These are phyloP conservation scores for Symmetrospora coprosmae DNA, from an alignment of 768 basidiomycete species.

Conservation along the genomic window DNA sequence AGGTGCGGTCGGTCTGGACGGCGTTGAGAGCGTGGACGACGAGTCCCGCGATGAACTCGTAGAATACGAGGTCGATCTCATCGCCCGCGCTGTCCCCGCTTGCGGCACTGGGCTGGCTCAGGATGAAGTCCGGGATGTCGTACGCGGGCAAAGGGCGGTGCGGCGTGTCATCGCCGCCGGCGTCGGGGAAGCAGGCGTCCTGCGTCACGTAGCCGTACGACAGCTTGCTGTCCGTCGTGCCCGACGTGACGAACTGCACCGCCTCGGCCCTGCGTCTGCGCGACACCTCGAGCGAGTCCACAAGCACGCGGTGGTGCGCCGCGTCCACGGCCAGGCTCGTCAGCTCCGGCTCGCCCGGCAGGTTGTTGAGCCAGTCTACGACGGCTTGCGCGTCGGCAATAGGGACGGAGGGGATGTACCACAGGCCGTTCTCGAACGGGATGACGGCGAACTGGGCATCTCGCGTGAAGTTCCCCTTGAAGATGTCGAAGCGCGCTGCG, in stretches of 20 bases:
- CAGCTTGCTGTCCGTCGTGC: conserved; percentile 42
- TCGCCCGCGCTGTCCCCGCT: conserved; percentile 41
- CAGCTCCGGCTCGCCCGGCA: conserved; percentile 9
- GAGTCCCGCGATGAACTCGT: conserved; percentile 51
- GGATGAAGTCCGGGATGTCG: conserved; percentile 45
- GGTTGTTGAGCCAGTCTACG: conserved; percentile 35
- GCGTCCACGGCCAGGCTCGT: not conserved
- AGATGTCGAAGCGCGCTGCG: conserved; percentile 38
- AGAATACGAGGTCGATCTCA: conserved; percentile 59
- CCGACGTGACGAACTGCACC: too few species aligned
- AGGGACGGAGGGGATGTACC: conserved; percentile 49
- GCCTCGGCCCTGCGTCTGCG: too few species aligned
- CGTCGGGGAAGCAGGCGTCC: conserved; percentile 47
- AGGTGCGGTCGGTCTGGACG: conserved; percentile 45
- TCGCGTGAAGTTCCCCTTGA: conserved; percentile 32
- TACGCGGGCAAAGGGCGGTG: conserved; percentile 53
- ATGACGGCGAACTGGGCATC: conserved; percentile 46
- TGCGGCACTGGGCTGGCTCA: conserved; percentile 47
- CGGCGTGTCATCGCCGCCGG: conserved; percentile 58
- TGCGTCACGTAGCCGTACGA: conserved; percentile 62
- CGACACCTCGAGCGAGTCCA: not conserved
- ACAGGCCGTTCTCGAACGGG: conserved; percentile 54
- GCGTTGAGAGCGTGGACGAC: conserved; percentile 44
- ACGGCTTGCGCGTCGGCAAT: conserved; percentile 46
- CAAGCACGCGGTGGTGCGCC: conserved; percentile 4